Evolutionary conservation across 768 basidiomycete genomes (phyloP).

Genomic region (Flagelloscypha sp.): DNA sequence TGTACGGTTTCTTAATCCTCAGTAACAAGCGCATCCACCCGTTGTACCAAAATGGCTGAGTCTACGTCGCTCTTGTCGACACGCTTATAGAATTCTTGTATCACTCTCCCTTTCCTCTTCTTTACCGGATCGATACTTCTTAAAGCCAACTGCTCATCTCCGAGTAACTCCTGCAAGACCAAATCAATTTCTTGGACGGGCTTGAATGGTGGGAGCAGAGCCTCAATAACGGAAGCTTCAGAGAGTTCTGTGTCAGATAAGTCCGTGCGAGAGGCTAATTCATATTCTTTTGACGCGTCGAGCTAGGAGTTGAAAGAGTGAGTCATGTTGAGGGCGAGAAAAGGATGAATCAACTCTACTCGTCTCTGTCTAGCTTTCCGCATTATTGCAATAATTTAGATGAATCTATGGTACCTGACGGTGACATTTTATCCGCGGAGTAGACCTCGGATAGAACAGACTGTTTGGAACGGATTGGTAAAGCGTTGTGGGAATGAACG

Average conservation of each 20-base stretch:
- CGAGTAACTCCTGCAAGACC: slow-evolving; percentile 36
- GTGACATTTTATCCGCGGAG: slow-evolving; percentile 50
- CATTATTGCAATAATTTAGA: slow-evolving; percentile 43
- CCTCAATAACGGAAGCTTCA: slow-evolving; percentile 48
- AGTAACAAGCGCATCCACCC: slow-evolving; percentile 34
- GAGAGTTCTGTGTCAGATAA: slow-evolving; percentile 53
- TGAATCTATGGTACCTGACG: slow-evolving; percentile 32
- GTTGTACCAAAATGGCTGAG: slow-evolving; percentile 44
- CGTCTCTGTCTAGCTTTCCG: slow-evolving; percentile 51
- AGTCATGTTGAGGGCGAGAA: background rate
- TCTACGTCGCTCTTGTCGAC: slow-evolving; percentile 57
- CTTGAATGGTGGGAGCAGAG: slow-evolving; percentile 53
- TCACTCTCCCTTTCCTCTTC: slow-evolving; percentile 38
- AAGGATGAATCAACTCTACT: slow-evolving; percentile 33
- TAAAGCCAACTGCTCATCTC: too few relatives aligned
- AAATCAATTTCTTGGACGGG: slow-evolving; percentile 47
- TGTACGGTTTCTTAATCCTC: too few relatives aligned
- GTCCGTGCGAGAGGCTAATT: slow-evolving; percentile 50
- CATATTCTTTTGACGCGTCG: slow-evolving; percentile 52
- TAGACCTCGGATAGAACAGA: slow-evolving; percentile 65
- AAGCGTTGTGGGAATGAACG: slow-evolving; percentile 45
- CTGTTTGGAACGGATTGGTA: slow-evolving; percentile 48
- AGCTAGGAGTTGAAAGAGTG: slow-evolving; percentile 26
- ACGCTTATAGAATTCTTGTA: slow-evolving; percentile 55
- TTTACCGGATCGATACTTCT: slow-evolving; percentile 19